Evolutionary conservation across 768 basidiomycete species (phyloP).

Genomic region (Tubosaeta sp.): DNA sequence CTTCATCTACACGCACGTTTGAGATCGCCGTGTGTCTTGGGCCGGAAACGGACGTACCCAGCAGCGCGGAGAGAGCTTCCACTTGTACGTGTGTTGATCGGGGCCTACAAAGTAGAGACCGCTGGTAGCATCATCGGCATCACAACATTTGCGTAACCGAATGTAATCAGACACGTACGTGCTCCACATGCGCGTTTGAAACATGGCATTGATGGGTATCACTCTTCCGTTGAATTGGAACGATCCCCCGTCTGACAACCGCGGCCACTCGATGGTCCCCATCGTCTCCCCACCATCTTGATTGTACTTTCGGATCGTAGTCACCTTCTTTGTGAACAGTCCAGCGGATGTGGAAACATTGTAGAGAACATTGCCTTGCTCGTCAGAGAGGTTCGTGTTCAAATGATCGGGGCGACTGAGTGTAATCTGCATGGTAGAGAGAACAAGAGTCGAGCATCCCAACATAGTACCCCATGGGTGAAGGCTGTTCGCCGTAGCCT

Average conservation of each 20-base stretch:
- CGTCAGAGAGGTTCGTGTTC: constrained; percentile 14
- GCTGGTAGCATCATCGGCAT: constrained; percentile 5
- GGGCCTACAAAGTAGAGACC: constrained; percentile 25
- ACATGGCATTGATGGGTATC: neutral
- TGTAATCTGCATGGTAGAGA: neutral
- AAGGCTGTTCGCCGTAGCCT: no score
- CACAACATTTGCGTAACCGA: neutral
- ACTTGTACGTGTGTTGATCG: constrained; percentile 25
- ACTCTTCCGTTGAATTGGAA: constrained; percentile 4
- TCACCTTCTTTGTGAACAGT: neutral
- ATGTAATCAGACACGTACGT: neutral
- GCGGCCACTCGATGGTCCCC: constrained; percentile 7
- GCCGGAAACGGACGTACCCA: constrained; percentile 8
- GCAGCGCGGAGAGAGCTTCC: constrained; percentile 17
- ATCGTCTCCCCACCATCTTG: neutral
- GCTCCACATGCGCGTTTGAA: neutral
- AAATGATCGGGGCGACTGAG: constrained; percentile 7
- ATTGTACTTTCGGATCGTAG: constrained; percentile 5
- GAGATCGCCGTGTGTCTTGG: neutral
- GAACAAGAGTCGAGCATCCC: no score
- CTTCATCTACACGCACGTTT: neutral
- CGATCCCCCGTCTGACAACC: neutral
- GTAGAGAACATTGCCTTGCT: constrained; percentile 5
- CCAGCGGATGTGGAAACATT: constrained; percentile 5
- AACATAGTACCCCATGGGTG: no score